These are phyloP conservation scores for Podosphaera fusca DNA, from an alignment of 2,329 filamentous ascomycete genomes.

Conservation along the genomic window DNA sequence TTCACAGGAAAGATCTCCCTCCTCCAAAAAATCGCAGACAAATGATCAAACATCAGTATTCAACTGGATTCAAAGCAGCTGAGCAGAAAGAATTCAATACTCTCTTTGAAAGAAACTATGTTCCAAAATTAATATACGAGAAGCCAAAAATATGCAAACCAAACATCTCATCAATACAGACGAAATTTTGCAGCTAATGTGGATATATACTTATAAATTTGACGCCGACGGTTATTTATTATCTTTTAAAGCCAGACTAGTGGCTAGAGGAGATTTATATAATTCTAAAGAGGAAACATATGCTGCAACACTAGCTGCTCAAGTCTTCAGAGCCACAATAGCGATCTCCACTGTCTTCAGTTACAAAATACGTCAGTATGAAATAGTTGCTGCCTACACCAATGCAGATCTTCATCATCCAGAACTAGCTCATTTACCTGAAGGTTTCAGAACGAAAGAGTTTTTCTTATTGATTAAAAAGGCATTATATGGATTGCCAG, in stretches of 20 bases:
- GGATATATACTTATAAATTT: slow-evolving; percentile 4
- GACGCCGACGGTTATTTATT: no score
- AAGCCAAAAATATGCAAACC: neutral
- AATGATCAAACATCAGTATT: no score
- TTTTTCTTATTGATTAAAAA: neutral
- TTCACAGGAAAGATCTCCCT: no score
- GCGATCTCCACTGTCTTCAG: neutral
- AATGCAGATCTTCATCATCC: neutral
- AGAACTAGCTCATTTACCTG: neutral
- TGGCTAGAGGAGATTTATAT: no score
- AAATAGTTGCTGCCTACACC: neutral
- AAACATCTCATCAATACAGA: neutral
- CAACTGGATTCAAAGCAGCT: no score
- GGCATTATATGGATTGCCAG: neutral
- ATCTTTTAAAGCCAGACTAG: no score
- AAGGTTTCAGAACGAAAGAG: neutral
- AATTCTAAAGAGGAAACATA: no score
- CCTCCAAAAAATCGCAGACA: no score
- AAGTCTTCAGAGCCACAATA: neutral
- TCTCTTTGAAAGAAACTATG: neutral
- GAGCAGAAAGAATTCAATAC: neutral
- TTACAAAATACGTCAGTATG: neutral
- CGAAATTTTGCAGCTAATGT: slow-evolving; percentile 7
- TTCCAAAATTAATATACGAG: neutral
- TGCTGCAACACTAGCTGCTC: neutral